Base-by-base conservation (phyloP, 176 grass and related monocot species). In the Aechmea fasciata region DNA sequence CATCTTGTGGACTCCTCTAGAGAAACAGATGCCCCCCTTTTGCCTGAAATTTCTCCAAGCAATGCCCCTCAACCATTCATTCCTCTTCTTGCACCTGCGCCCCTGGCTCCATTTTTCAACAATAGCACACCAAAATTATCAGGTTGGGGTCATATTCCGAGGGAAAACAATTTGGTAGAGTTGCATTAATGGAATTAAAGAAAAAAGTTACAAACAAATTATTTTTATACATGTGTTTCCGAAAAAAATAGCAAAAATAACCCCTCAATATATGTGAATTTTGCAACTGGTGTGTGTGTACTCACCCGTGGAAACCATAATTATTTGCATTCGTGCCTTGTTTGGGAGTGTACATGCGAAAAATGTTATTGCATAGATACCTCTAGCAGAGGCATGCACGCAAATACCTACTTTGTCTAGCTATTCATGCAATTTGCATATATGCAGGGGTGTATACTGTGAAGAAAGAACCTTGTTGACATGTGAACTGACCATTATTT, bases 101-200 rank as follows among this genome's bases (percentile, higher is more conserved):
- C 89, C 4, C 84, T 90, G 25, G 80, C 84, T 52, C 89, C 94
- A 14, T 92, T 97, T 83, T 84, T 90, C 67, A 89, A 87, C 86
- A 92, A 81, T 72, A 87, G 84, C 63, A 85, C 80, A 50, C 94
- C 94, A 1, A 97, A 92, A 59, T 68, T 92, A 33, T 97, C 94
- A 90, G 94, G 94, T 92, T 22, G 49, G 24, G 15, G 52, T 19
- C 65, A 47, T 47, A 13, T 15, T 20, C 28, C 2, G 25, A 13
- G 28, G 13, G 41, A 0, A 25, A 8, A 24, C 70, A 13, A 74
- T 66, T 41, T 73, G 52, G 0, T 8, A 64, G 69, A 26, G 28
- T 75, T 64, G 3, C 24, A 70, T 67, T 28, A 47, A 47, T 20
- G 57, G 1, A 41, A 41, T 10, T 64, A 5, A 2, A 51, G 9